phyloP scores from a whole-genome alignment of 1,284 basidiomycete species.

The Takashimella koratensis region DNA sequence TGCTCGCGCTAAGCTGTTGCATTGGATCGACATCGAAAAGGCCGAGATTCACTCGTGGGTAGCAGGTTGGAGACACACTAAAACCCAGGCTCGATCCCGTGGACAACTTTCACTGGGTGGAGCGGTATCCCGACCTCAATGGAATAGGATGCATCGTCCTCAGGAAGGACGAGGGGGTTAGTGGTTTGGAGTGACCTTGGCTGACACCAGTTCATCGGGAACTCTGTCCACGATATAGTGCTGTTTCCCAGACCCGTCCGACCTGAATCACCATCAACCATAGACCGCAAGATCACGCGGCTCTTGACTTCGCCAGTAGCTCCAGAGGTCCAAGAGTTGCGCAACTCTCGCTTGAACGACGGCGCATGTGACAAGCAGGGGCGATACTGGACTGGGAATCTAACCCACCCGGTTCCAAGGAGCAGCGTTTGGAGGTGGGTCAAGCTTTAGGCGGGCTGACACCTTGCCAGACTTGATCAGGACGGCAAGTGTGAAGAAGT shows the following conservation, averaged over 20 bases:
- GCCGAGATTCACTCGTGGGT: conserved; percentile 41
- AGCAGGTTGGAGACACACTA: conserved; percentile 1
- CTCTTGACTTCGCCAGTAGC: too few species aligned
- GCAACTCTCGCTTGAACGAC: conserved; percentile 49
- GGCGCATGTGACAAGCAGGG: conserved; percentile 43
- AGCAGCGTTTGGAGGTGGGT: conserved; percentile 32
- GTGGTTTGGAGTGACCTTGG: too few species aligned
- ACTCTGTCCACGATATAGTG: too few species aligned
- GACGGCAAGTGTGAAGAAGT: conserved; percentile 26
- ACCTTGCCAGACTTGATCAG: conserved; percentile 26
- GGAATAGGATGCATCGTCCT: conserved; percentile 34
- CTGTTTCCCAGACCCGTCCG: too few species aligned
- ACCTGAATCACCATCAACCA: too few species aligned
- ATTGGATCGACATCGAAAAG: conserved; percentile 45
- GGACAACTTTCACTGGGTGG: conserved; percentile 26
- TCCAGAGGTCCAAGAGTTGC: too few species aligned
- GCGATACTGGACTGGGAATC: conserved; percentile 35
- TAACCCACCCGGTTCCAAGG: conserved; percentile 21
- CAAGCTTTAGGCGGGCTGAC: not conserved
- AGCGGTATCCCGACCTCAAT: conserved; percentile 32
- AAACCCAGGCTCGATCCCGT: conserved; percentile 28
- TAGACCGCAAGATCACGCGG: too few species aligned
- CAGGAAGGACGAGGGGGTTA: conserved; percentile 24
- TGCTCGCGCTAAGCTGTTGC: conserved; percentile 28
- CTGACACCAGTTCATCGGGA: too few species aligned